phyloP scores from a whole-genome alignment of 352 stramenopile species.

The Lagenidium giganteum region DNA sequence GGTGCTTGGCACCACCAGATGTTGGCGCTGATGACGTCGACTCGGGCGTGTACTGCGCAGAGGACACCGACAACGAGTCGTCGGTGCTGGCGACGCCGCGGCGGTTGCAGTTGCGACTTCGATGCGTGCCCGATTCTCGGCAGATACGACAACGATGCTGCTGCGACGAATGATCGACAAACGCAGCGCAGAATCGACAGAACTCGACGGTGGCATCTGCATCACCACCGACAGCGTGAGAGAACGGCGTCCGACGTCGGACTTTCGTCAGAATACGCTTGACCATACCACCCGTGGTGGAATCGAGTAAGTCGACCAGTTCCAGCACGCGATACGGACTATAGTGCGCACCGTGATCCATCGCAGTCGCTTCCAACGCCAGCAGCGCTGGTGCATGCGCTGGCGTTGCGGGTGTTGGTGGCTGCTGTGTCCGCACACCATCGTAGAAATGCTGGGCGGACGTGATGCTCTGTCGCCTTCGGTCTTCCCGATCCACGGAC shows the following conservation, averaged over 20 bases:
- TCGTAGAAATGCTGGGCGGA: too few species aligned
- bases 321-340: constrained; percentile 51
- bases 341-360: too few species aligned
- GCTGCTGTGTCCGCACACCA: constrained; percentile 3
- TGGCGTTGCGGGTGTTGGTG: neutral
- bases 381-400: neutral
- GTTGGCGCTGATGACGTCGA: too few species aligned
- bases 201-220: constrained; percentile 19
- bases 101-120: constrained; percentile 58
- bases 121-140: constrained; percentile 40
- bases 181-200: constrained; percentile 52
- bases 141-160: constrained; percentile 61
- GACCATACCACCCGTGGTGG: constrained; percentile 58
- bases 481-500: constrained; percentile 55
- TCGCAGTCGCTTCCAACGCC: too few species aligned
- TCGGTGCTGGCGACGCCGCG: too few species aligned
- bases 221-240: constrained; percentile 11
- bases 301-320: constrained; percentile 57
- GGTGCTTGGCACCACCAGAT: too few species aligned
- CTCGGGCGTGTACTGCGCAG: too few species aligned
- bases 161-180: constrained; percentile 47
- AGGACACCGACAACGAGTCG: too few species aligned
- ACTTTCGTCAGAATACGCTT: constrained; percentile 58
- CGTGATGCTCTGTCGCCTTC: constrained; percentile 28
- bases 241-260: constrained; percentile 36